These are phyloP conservation scores for Leucocoprinus gongylophorus DNA, from an alignment of 1,284 basidiomycete genomes.

Conservation along the genomic window DNA sequence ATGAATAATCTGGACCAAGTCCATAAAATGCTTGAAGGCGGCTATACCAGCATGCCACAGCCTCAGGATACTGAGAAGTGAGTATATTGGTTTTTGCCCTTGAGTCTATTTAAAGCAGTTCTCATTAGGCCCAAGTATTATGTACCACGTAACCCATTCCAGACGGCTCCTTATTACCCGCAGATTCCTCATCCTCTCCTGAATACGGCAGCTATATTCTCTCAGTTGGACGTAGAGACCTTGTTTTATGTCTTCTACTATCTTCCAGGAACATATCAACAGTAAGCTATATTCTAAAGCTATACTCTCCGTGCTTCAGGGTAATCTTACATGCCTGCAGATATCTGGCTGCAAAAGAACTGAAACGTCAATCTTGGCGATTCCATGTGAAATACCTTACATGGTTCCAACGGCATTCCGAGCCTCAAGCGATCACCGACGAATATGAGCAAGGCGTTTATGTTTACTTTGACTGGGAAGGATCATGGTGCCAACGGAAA, in stretches of 20 bases:
- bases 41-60: constrained; percentile 84
- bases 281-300: constrained; percentile 51
- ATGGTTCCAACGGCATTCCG: constrained; percentile 99
- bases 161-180: constrained; percentile 93
- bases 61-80: constrained; percentile 94
- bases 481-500: constrained; percentile 96
- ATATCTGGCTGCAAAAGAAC: constrained; percentile 93
- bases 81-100: constrained; percentile 21
- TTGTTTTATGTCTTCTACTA: constrained; percentile 99
- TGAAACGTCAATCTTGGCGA: constrained; percentile 98
- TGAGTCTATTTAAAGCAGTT: constrained; percentile 10
- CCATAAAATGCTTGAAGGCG: constrained; percentile 88
- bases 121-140: constrained; percentile 85
- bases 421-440: constrained; percentile 98
- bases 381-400: constrained; percentile 99
- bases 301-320: constrained; percentile 5
- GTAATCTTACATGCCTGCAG: constrained; percentile 33
- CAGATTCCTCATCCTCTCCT: constrained; percentile 80
- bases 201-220: constrained; percentile 82
- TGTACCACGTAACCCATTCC: constrained; percentile 88
- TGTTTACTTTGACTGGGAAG: constrained; percentile 97
- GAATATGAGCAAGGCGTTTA: constrained; percentile 99
- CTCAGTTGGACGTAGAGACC: constrained; percentile 94
- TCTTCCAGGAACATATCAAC: constrained; percentile 94
- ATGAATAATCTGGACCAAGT: constrained; percentile 85